Percentiles rank a stretch among this genome's conserved stretches.
Evolutionary conservation across 371 early-diverging fungal genomes (phyloP).

Genomic region (Syncephalastrum racemosum): DNA sequence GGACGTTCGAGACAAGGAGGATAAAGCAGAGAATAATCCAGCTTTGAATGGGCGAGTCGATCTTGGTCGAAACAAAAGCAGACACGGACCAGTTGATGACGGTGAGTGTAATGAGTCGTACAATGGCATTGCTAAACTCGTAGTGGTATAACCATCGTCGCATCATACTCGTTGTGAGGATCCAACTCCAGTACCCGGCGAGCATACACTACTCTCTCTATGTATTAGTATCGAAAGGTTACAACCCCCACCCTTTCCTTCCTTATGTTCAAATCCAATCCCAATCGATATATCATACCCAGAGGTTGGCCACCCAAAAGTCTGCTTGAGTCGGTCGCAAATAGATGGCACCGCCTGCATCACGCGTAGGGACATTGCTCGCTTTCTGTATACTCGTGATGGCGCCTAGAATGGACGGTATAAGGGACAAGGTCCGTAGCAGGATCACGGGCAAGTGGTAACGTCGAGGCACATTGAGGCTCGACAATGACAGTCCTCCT

Average conservation of each 20-base stretch:
- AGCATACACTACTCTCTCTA: constrained; percentile 20
- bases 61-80: constrained; percentile 39
- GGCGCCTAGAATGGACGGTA: constrained; percentile 50
- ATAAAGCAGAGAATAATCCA: constrained; percentile 54
- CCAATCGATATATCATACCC: constrained; percentile 38
- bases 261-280: background rate
- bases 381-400: constrained; percentile 41
- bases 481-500: constrained; percentile 29
- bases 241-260: background rate
- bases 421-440: constrained; percentile 40
- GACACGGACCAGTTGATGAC: constrained; percentile 55
- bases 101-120: constrained; percentile 56
- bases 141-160: constrained; percentile 63
- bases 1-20: constrained; percentile 44
- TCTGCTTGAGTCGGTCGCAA: constrained; percentile 53
- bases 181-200: constrained; percentile 63
- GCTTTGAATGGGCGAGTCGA: constrained; percentile 47
- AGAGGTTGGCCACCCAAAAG: constrained; percentile 56
- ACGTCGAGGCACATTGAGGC: constrained; percentile 45
- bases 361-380: constrained; percentile 38
- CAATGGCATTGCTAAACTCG: constrained; percentile 57
- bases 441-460: constrained; percentile 41
- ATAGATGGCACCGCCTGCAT: constrained; percentile 49
- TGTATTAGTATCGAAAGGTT: background rate
- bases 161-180: constrained; percentile 57